Base-by-base conservation (phyloP, 495 filamentous ascomycete genomes). In the Bacidia rubella region DNA sequence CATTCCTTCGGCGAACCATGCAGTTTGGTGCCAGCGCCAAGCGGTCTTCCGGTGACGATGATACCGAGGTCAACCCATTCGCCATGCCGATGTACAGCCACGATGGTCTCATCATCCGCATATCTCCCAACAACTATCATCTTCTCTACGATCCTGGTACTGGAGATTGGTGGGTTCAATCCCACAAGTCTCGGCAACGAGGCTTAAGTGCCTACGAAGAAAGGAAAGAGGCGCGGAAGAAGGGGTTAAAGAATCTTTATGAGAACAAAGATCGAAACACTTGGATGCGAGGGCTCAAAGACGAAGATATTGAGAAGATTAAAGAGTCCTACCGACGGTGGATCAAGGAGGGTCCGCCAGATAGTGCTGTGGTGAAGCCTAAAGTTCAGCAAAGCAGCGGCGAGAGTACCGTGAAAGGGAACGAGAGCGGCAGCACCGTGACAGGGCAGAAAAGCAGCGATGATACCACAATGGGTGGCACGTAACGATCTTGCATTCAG, bases 41-140 rank as follows among this genome's bases (percentile, higher is more conserved):
- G 25, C 54, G 55, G 19, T 54, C 58, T 1, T 61, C 65, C 44
- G 57, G 62, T 1, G 62, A 62, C 15, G 56, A 60, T 23, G 59
- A 52, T 43, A 54, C 32, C 4, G 49, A 52, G n/a, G 68, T 69
- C 52, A 67, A 67, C 11, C 68, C 61, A 57, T 71, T 70, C 61
- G 46, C 38, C 22, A 67, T 70, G 19, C 79, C 79, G 7, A 67
- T 84, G 12, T 72, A 74, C 19, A 80, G 78, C 59, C 67, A 81
- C 40, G 89, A 95, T 57, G 79, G 82, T n/a, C 70, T 95, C 24
- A 74, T 81, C 22, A 74, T 93, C 38, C 74, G 83, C 20, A 86
- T 95, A 62, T 86, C 80, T 58, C 80, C 90, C 39, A 85, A 86
- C 60, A 86, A 79, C 48, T 92, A 86, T 63, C 82, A 85, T 57